phyloP scores from a whole-genome alignment of 345 rosid genomes.

The Viola odorata region DNA sequence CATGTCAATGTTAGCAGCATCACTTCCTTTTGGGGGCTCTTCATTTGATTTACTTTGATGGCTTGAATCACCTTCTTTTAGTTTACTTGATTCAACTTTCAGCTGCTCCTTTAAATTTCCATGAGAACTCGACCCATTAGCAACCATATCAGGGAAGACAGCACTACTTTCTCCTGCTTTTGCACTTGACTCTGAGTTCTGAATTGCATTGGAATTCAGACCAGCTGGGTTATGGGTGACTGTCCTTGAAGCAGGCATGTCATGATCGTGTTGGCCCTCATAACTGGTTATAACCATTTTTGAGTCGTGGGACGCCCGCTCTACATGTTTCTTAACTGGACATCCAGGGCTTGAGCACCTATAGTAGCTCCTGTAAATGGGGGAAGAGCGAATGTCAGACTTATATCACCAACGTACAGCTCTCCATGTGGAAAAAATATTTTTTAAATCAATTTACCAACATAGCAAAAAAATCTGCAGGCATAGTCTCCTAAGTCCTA shows the following conservation, averaged over 20 bases:
- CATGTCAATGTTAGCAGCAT: conserved; percentile 6
- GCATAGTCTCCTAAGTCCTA: no score
- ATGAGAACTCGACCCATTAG: conserved; percentile 21
- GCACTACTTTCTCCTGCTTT: conserved; percentile 34
- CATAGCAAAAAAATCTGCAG: no score
- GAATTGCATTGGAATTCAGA: conserved; percentile 18
- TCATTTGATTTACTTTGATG: conserved; percentile 22
- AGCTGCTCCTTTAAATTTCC: conserved; percentile 30
- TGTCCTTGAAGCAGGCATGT: conserved; percentile 69
- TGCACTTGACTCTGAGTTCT: conserved; percentile 25
- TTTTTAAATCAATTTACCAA: neutral
- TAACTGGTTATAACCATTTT: conserved; percentile 72
- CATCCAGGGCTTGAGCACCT: conserved; percentile 93
- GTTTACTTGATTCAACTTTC: conserved; percentile 23
- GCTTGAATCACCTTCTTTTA: conserved; percentile 18
- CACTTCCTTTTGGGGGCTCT: conserved; percentile 24
- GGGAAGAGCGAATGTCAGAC: neutral
- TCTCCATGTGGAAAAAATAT: neutral
- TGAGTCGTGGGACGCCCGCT: conserved; percentile 67
- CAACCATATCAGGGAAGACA: conserved; percentile 20
- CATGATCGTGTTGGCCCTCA: conserved; percentile 85
- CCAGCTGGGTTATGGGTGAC: conserved; percentile 46
- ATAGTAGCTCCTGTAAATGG: conserved; percentile 73
- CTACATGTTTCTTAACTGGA: conserved; percentile 84
- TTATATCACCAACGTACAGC: neutral